phyloP scores from a whole-genome alignment of 495 filamentous ascomycete species.

The Acidiella bohemica region DNA sequence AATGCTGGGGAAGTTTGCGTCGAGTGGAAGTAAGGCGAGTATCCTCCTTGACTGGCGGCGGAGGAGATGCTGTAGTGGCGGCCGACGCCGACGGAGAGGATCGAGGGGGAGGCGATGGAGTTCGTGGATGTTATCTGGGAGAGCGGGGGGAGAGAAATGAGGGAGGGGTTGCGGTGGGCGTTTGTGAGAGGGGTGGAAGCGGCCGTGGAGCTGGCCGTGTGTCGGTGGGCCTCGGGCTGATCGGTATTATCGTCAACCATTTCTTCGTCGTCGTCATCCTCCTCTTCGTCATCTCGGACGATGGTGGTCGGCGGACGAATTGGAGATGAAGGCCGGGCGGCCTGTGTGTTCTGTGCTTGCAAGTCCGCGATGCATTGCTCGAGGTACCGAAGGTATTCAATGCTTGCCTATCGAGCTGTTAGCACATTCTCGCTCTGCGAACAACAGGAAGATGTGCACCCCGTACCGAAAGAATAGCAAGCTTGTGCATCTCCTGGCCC shows the following conservation, averaged over 20 bases:
- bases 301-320: not conserved
- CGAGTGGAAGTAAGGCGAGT: slow-evolving; percentile 66
- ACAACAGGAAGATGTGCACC: no score
- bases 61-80: slow-evolving; percentile 18
- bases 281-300: slow-evolving; percentile 19
- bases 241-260: slow-evolving; percentile 12
- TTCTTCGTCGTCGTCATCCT: slow-evolving; percentile 27
- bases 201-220: no score
- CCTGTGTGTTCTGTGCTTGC: slow-evolving; percentile 42
- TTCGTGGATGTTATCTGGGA: slow-evolving; percentile 10
- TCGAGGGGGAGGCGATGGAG: slow-evolving; percentile 6
- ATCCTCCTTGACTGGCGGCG: slow-evolving; percentile 31
- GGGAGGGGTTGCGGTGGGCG: no score
- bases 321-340: slow-evolving; percentile 1
- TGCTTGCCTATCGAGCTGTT: no score
- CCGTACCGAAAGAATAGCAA: slow-evolving; percentile 84
- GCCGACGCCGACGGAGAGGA: slow-evolving; percentile 2
- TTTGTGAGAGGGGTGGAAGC: no score
- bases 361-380: slow-evolving; percentile 77
- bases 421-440: no score
- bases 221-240: slow-evolving; percentile 4
- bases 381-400: slow-evolving; percentile 91
- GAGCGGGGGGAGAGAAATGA: slow-evolving; percentile 10
- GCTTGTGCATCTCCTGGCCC: slow-evolving; percentile 94
- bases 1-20: slow-evolving; percentile 25